Percentiles rank a stretch among this genome's conserved stretches.
These are phyloP conservation scores for Eucalyptus curtisii DNA, from an alignment of 345 rosid species.

Conservation along the genomic window DNA sequence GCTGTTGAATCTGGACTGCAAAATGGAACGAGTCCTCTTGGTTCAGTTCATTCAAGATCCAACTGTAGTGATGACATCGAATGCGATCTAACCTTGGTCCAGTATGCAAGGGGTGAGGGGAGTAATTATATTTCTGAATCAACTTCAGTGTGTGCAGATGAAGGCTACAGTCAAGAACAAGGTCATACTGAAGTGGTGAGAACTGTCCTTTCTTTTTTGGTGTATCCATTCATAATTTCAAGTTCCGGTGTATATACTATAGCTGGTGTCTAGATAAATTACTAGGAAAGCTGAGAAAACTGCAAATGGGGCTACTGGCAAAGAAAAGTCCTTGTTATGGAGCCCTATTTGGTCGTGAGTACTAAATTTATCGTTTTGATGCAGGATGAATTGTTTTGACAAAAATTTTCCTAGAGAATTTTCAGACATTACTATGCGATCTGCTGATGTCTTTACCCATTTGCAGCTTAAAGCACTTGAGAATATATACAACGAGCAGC, in stretches of 20 bases:
- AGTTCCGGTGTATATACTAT: background rate
- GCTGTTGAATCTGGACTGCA: background rate
- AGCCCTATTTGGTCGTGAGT: background rate
- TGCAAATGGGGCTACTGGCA: constrained; percentile 56
- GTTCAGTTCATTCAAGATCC: background rate
- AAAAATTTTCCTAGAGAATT: background rate
- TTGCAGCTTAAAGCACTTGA: background rate
- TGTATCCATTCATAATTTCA: background rate
- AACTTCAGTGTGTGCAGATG: background rate
- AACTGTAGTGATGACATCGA: background rate
- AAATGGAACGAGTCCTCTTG: background rate
- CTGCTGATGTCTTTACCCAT: background rate
- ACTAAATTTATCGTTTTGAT: background rate
- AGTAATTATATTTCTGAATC: background rate
- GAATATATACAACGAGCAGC: background rate
- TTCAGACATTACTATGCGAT: background rate
- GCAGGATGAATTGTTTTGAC: background rate
- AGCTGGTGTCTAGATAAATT: background rate
- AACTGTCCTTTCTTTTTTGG: background rate
- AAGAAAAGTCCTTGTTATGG: constrained; percentile 15
- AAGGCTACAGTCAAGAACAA: background rate
- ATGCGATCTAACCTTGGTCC: background rate
- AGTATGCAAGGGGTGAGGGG: background rate
- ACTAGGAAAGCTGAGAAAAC: constrained; percentile 52
- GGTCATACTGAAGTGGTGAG: background rate